Evolutionary conservation across 495 filamentous ascomycete genomes (phyloP).

Genomic region (Corynascus novoguineensis): DNA sequence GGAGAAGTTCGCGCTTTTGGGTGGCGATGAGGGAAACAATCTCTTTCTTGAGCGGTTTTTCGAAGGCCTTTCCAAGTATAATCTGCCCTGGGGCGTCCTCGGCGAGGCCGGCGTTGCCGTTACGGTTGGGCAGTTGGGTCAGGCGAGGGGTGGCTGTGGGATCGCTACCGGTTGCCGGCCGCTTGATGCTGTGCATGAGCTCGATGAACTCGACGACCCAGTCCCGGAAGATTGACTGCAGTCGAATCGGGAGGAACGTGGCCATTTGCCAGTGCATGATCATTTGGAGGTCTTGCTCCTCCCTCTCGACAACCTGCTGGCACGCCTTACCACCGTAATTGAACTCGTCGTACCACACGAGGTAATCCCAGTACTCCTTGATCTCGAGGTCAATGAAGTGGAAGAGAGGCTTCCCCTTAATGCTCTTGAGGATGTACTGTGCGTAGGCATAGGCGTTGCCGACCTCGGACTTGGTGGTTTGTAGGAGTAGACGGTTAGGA

Average conservation of each 20-base stretch:
- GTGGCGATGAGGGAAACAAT: conserved; percentile 70
- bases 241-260: conserved; percentile 72
- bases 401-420: conserved; percentile 90
- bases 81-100: conserved; percentile 54
- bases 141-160: conserved; percentile 59
- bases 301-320: conserved; percentile 70
- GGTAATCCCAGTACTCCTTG: conserved; percentile 99
- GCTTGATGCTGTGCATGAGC: conserved; percentile 83
- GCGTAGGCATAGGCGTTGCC: conserved; percentile 96
- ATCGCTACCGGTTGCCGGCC: conserved; percentile 46
- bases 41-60: conserved; percentile 84
- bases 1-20: conserved; percentile 82
- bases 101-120: conserved; percentile 50
- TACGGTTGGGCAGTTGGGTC: conserved; percentile 64
- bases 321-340: conserved; percentile 97
- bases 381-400: conserved; percentile 97
- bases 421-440: conserved; percentile 94
- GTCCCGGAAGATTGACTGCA: conserved; percentile 83
- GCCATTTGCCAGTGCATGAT: conserved; percentile 98
- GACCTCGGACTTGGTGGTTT: conserved; percentile 94
- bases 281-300: conserved; percentile 80
- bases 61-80: conserved; percentile 69
- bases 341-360: conserved; percentile 99
- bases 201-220: conserved; percentile 94
- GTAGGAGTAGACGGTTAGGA: conserved; percentile 79